Base-by-base conservation (phyloP, 257 asterid species). In the Salvia miltiorrhiza region DNA sequence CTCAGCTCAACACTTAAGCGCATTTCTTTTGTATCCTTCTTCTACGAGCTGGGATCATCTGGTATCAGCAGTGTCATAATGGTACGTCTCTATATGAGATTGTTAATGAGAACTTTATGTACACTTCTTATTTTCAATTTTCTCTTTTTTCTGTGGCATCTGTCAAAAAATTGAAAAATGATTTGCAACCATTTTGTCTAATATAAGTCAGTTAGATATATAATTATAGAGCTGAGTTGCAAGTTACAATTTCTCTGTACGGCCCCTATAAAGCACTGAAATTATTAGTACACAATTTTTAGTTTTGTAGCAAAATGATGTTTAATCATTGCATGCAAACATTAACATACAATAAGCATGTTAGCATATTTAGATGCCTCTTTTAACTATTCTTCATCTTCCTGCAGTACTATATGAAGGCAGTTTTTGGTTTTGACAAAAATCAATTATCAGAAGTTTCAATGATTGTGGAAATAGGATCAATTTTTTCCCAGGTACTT, bases 1-100 rank as follows among this genome's bases (percentile, higher is more conserved):
- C 66, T 64, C 90, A 93, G 98, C 77, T 81, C 87, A 55, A 80
- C 89, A 13, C 84, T 93, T 71, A 93, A 85, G 79, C 71, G 83
- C 73, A 84, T 93, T 68, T 82, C 92, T 71, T 86, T 90, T 7
- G 78, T 88, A 63, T 82, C 89, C 64, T 93, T 93, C 96, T 93
- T 93, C 89, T 88, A 90, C 39, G 96, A 93, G 65, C 59, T 93
- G 90, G 98, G 98, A 28, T 87, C 89, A 86, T 85, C 97, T 21
- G 97, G 97, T 44, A 86, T 93, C 80, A 84, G 89, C 86, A 70
- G 83, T n/a, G 88, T 86, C 67, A 78, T 93, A 39, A 78, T 93
- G 94, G 98, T 93, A 88, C 16, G 80, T 47, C 71, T 67, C 79
- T 24, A 45, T 11, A 44, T 7, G 24, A 44, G 26, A 63, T n/a